These are phyloP conservation scores for Salix brachista DNA, from an alignment of 345 rosid genomes.

Conservation along the genomic window DNA sequence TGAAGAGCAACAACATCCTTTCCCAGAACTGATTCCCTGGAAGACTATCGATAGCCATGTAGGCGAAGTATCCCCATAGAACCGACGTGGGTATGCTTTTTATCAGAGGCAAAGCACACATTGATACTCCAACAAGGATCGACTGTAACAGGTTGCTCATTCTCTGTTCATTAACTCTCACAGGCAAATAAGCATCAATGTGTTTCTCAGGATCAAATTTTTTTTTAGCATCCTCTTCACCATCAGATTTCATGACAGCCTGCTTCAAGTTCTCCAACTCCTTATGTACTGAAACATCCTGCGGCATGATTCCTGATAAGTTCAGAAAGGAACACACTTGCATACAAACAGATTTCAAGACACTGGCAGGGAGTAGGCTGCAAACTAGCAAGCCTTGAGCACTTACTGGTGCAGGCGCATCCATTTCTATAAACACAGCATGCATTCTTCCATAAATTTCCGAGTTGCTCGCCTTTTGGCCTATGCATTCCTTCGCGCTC, in stretches of 20 bases:
- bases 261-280: conserved; percentile 68
- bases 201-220: conserved; percentile 66
- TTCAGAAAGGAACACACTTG: background rate
- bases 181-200: conserved; percentile 66
- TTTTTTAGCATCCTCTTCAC: conserved; percentile 35
- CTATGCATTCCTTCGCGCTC: conserved; percentile 66
- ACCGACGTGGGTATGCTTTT: conserved; percentile 73
- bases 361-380: background rate
- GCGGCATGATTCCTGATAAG: conserved; percentile 14
- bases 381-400: background rate
- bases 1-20: conserved; percentile 62
- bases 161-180: conserved; percentile 79
- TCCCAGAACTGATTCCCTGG: conserved; percentile 92
- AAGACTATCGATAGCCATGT: conserved; percentile 89
- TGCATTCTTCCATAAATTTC: conserved; percentile 82
- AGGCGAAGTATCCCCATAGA: conserved; percentile 88
- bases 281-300: conserved; percentile 47
- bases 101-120: conserved; percentile 53
- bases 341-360: background rate
- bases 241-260: conserved; percentile 62
- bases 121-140: conserved; percentile 52
- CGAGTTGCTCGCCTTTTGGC: conserved; percentile 53
- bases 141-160: conserved; percentile 77
- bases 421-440: conserved; percentile 66
- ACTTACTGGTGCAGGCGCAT: conserved; percentile 47